phyloP scores from a whole-genome alignment of 2,329 filamentous ascomycete species.

The Pyrenochaeta sp. region DNA sequence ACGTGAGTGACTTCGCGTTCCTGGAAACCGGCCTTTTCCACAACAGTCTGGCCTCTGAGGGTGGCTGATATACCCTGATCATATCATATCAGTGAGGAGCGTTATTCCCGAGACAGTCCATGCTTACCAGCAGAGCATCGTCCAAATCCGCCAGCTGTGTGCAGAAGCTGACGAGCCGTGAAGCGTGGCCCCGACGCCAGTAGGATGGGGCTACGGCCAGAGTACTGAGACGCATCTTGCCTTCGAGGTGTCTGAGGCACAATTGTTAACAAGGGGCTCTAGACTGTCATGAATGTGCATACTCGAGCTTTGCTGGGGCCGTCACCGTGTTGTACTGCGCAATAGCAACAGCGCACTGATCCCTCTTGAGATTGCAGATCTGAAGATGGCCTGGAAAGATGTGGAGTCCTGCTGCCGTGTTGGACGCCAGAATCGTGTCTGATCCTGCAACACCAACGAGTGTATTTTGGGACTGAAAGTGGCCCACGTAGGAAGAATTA shows the following conservation, averaged over 20 bases:
- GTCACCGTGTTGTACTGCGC: constrained; percentile 29
- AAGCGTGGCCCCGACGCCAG: constrained; percentile 37
- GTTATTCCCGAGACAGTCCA: constrained; percentile 1
- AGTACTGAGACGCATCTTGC: constrained; percentile 27
- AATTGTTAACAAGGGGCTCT: constrained; percentile 4
- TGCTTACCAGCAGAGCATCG: constrained; percentile 24
- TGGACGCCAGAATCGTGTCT: constrained; percentile 8
- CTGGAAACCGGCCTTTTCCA: constrained; percentile 37
- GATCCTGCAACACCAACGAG: constrained; percentile 12
- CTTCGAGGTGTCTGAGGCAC: constrained; percentile 13
- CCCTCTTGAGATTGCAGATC: constrained; percentile 17
- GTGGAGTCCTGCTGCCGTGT: constrained; percentile 8
- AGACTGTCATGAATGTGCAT: constrained; percentile 3
- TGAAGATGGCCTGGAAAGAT: constrained; percentile 1
- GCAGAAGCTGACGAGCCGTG: constrained; percentile 31
- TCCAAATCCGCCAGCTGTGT: constrained; percentile 34
- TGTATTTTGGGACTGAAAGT: constrained; percentile 27
- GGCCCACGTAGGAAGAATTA: constrained; percentile 24
- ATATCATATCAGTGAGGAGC: constrained; percentile 2
- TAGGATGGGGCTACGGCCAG: constrained; percentile 34
- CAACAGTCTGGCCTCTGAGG: constrained; percentile 29
- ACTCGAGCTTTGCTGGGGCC: constrained; percentile 31
- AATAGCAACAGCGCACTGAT: constrained; percentile 23
- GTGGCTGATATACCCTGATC: constrained; percentile 35
- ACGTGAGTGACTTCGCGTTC: constrained; percentile 30